These are phyloP conservation scores for Lactarius akahatsu DNA, from an alignment of 768 basidiomycete species.

Conservation along the genomic window DNA sequence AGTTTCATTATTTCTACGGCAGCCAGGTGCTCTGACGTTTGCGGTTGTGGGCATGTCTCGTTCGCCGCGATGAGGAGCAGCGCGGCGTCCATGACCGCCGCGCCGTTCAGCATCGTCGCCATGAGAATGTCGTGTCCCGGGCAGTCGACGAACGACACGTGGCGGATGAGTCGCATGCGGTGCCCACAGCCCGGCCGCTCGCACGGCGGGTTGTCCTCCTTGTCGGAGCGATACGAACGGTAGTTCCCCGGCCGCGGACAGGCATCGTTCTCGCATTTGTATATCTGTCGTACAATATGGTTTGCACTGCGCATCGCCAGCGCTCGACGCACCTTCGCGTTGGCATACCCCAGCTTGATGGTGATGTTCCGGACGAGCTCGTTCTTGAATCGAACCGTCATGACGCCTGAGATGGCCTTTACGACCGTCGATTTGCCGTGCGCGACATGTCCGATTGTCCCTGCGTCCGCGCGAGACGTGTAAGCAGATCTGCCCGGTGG, in stretches of 20 bases:
- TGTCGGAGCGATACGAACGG: conserved; percentile 89
- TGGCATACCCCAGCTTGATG: conserved; percentile 98
- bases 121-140: conserved; percentile 99
- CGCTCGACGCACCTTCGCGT: conserved; percentile 77
- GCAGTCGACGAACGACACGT: conserved; percentile 98
- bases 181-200: conserved; percentile 90
- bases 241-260: conserved; percentile 95
- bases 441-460: conserved; percentile 98
- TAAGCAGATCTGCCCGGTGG: conserved; percentile 3
- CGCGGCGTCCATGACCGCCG: conserved; percentile 99
- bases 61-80: conserved; percentile 94
- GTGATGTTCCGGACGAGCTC: conserved; percentile 99
- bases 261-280: conserved; percentile 92
- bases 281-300: conserved; percentile 61
- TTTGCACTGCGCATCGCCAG: not conserved
- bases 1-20: conserved; percentile 99
- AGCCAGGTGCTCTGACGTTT: conserved; percentile 97
- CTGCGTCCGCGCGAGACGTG: conserved; percentile 40
- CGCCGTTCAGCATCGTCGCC: conserved; percentile 99
- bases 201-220: conserved; percentile 91
- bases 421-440: conserved; percentile 97
- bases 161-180: conserved; percentile 88
- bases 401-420: conserved; percentile 97
- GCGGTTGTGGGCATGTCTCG: conserved; percentile 98
- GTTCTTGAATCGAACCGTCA: conserved; percentile 99